Conservation (phyloP, 2,329 filamentous ascomycete species). For the Penicillium capsulatum region DNA sequence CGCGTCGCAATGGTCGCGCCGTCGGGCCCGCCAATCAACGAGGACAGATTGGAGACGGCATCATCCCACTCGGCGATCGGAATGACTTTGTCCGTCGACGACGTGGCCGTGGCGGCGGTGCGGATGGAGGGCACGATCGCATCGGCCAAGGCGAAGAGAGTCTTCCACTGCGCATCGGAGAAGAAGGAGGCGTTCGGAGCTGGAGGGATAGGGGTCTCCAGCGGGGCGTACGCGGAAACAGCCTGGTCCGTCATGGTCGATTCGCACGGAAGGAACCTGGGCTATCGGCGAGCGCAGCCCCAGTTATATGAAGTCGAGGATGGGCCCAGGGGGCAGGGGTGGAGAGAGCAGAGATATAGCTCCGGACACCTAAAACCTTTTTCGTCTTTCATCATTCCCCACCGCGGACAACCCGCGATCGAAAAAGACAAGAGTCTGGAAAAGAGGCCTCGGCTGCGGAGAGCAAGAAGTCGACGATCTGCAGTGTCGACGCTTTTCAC, state of each 20-base stretch:
- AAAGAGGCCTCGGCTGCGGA: constrained; percentile 4
- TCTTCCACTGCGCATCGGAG: constrained; percentile 55
- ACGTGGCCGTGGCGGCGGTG: constrained; percentile 34
- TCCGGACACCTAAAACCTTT: too few species aligned
- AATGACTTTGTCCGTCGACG: constrained; percentile 36
- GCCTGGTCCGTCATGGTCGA: constrained; percentile 21
- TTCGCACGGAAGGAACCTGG: too few species aligned
- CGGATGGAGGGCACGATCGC: constrained; percentile 54
- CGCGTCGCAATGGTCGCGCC: constrained; percentile 37
- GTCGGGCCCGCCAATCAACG: constrained; percentile 29
- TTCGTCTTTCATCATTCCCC: too few species aligned
- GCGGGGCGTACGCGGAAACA: constrained; percentile 25
- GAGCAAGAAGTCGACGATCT: background rate
- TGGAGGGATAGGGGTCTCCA: constrained; percentile 47
- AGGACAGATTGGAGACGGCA: constrained; percentile 30
- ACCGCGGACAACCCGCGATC: too few species aligned
- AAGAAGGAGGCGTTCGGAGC: constrained; percentile 48
- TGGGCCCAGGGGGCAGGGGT: background rate
- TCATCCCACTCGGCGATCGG: constrained; percentile 41
- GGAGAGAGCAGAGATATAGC: background rate
- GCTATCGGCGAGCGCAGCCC: too few species aligned
- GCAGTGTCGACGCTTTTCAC: background rate
- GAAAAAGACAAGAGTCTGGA: too few species aligned
- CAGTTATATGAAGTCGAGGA: too few species aligned
- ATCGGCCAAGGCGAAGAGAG: constrained; percentile 55